A percentile compares a stretch with the other conserved stretches of the same genome.
Evolutionary conservation across 768 basidiomycete genomes (phyloP).

Genomic region (Naganishia kalamii): DNA sequence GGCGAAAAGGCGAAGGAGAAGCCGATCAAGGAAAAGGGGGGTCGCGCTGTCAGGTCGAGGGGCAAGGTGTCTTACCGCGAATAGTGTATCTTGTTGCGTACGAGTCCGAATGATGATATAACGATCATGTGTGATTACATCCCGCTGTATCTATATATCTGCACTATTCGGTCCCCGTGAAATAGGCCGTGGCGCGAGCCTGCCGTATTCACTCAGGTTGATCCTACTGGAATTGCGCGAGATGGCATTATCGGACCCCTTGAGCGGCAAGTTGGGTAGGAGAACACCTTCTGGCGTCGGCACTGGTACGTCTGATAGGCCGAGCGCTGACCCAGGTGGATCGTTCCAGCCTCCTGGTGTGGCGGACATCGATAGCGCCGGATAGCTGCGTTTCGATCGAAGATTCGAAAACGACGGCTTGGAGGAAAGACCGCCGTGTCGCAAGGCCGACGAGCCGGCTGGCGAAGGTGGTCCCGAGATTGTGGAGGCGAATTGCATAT

Average conservation of each 20-base stretch:
- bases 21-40: neutral
- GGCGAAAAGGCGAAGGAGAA: neutral
- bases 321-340: conserved; percentile 29
- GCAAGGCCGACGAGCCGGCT: conserved; percentile 16
- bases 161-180: conserved; percentile 14
- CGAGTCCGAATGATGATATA: too few relatives aligned
- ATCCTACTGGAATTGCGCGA: conserved; percentile 41
- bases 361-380: conserved; percentile 6
- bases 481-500: neutral
- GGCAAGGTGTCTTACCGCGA: neutral
- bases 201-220: conserved; percentile 39
- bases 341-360: conserved; percentile 41
- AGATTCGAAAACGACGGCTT: conserved; percentile 15
- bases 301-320: neutral
- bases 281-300: neutral
- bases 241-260: conserved; percentile 21
- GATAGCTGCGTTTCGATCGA: conserved; percentile 10
- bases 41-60: neutral
- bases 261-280: conserved; percentile 8
- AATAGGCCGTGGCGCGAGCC: conserved; percentile 14
- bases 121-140: too few relatives aligned
- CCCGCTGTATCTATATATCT: neutral
- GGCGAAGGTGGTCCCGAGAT: conserved; percentile 11
- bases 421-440: conserved; percentile 21
- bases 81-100: too few relatives aligned